Conservation (phyloP, 75 land plant genomes). For the Adiantum capillusveneris region DNA sequence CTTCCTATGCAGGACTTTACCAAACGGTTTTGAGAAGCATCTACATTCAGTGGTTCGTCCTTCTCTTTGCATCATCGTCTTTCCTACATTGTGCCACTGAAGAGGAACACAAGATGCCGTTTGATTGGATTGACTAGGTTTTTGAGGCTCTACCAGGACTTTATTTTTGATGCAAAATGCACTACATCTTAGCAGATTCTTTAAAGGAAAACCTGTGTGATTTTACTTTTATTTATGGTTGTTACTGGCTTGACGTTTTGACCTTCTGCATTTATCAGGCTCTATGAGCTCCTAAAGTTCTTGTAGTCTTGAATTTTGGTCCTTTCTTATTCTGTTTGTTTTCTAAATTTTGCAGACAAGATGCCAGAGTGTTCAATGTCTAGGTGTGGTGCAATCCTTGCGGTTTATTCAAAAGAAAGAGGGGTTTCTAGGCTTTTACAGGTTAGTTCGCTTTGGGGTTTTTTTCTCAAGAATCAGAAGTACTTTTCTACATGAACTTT, state of each 20-base stretch:
- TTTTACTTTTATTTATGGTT: too few species aligned
- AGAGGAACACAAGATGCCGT: too few species aligned
- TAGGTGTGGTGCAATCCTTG: slow-evolving; percentile 63
- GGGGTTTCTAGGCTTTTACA: slow-evolving; percentile 76
- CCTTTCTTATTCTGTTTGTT: not conserved
- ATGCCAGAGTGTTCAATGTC: slow-evolving; percentile 58
- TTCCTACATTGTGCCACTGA: not conserved
- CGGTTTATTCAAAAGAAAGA: slow-evolving; percentile 57
- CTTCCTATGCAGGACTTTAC: too few species aligned
- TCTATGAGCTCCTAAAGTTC: too few species aligned
- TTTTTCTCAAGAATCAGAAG: not conserved
- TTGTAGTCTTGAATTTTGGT: too few species aligned
- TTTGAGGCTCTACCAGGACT: too few species aligned
- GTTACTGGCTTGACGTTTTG: too few species aligned
- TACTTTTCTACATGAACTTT: too few species aligned
- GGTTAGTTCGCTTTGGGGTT: slow-evolving; percentile 33
- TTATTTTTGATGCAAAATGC: too few species aligned
- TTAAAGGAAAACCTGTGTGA: too few species aligned
- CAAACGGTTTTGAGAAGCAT: not conserved
- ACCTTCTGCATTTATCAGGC: not conserved
- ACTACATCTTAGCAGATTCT: too few species aligned
- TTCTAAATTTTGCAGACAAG: slow-evolving; percentile 45
- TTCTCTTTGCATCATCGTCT: not conserved
- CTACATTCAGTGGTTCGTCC: not conserved
- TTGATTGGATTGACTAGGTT: too few species aligned